phyloP scores from a whole-genome alignment of 2,329 filamentous ascomycete genomes.

The Parascedosporium putredinis region DNA sequence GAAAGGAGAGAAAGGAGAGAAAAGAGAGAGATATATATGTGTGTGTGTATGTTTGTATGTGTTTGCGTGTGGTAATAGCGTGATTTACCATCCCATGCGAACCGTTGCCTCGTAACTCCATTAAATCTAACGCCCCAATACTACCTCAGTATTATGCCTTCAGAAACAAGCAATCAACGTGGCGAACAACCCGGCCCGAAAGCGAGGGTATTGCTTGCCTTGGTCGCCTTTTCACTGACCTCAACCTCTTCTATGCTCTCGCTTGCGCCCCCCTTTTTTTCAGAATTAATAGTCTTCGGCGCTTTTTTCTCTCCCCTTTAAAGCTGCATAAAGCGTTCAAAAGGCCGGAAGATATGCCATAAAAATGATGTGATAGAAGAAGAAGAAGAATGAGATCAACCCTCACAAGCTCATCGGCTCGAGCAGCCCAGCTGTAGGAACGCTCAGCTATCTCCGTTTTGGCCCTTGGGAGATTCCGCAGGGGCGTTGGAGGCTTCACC shows the following conservation, averaged over 20 bases:
- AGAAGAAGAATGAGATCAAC: not conserved
- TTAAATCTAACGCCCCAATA: constrained; percentile 2
- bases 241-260: not conserved
- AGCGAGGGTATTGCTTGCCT: not conserved
- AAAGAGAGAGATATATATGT: too few species aligned
- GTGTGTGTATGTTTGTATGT: too few species aligned
- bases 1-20: too few species aligned
- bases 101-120: constrained; percentile 4
- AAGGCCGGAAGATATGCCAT: not conserved
- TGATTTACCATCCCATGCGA: constrained; percentile 5
- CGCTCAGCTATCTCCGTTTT: not conserved
- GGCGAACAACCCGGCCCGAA: too few species aligned
- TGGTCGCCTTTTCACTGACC: too few species aligned
- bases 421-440: not conserved
- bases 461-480: not conserved
- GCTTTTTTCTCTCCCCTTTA: too few species aligned
- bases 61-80: too few species aligned
- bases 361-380: not conserved
- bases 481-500: not conserved
- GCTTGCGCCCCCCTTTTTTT: not conserved
- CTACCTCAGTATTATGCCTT: not conserved
- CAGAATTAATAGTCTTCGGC: not conserved
- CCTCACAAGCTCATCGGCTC: not conserved
- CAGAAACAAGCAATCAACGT: constrained; percentile 1
- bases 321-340: not conserved